These are phyloP conservation scores for Metarhizium brunneum DNA, from an alignment of 2,329 filamentous ascomycete species.

Conservation along the genomic window DNA sequence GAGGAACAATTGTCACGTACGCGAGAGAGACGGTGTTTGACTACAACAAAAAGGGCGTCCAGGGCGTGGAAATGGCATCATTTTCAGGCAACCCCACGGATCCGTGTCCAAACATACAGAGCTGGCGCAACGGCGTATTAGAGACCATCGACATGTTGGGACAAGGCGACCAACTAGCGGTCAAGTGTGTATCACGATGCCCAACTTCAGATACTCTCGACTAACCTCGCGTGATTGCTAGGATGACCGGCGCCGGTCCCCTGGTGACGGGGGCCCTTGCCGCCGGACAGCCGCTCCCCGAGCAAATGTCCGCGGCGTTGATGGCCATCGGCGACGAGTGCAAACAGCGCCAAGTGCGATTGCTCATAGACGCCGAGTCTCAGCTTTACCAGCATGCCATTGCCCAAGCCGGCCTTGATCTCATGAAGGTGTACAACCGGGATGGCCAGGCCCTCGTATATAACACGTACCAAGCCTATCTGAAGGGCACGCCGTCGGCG, in stretches of 20 bases:
- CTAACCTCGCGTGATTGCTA: constrained; percentile 8
- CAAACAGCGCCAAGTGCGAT: constrained; percentile 28
- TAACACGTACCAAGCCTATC: constrained; percentile 49
- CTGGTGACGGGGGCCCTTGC: constrained; percentile 28
- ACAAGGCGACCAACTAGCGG: constrained; percentile 25
- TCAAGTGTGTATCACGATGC: constrained; percentile 22
- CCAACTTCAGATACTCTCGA: not conserved
- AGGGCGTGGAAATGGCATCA: constrained; percentile 18
- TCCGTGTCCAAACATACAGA: constrained; percentile 25
- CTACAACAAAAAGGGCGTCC: constrained; percentile 18
- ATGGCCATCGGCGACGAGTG: constrained; percentile 28
- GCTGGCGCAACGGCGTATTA: constrained; percentile 23
- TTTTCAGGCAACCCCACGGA: constrained; percentile 31
- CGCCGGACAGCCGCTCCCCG: constrained; percentile 22
- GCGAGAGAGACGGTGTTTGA: constrained; percentile 35
- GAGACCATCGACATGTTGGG: constrained; percentile 22
- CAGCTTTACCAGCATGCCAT: constrained; percentile 34
- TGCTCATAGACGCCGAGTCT: constrained; percentile 37
- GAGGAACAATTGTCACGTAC: constrained; percentile 46
- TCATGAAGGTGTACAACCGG: constrained; percentile 30
- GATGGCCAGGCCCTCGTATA: constrained; percentile 26
- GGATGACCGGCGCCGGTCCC: constrained; percentile 32
- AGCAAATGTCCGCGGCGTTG: constrained; percentile 32
- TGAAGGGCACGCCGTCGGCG: constrained; percentile 34
- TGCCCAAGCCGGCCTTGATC: constrained; percentile 19